Evolutionary conservation across 2,329 filamentous ascomycete genomes (phyloP), one percentile per base, ranked within the genome.

Genomic region (Helotiales sp.): DNA sequence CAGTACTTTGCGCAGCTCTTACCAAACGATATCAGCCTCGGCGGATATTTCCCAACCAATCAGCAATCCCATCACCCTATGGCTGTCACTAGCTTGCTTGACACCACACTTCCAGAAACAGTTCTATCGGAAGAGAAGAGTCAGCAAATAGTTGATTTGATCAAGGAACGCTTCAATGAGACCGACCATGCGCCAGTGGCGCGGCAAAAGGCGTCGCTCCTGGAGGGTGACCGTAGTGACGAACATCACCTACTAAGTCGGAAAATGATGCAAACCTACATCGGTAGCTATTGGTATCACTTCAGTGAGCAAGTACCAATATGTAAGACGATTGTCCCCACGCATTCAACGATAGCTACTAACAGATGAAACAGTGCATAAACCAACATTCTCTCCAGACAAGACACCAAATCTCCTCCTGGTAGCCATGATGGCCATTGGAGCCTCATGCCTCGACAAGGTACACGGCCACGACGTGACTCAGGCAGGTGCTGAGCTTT

Each of bases 271-370:
- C 93, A 97, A 79, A 91, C 90, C 2, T 98, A 97, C 76, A 93
- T 97, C 71, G 87, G 89, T 11, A 97, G 93, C 1, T 99, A 96
- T 79, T 99, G 96, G 96, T 85, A 91, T 62, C 91, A 97, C 78
- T 97, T 97, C 75, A 96, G 96, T 78, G 91, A 94, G 63, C 96
- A 98, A 78, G 85, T 98, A 70, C 96, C 96, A 1, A 97, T 99
- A 67, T 83, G 77, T 78, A 70, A 65, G 75, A 68, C 24, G 22
- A 26, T 20, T 34, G 40, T 20, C 34, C n/a, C 11, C 3, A 15
- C 40, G 28, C 13, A 54, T 32, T 11, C 5, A 32, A 37, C 13
- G 4, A 57, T 28, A 20, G 2, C 40, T 61, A 26, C 69, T 77
- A 71, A 76, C 43, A 40, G 20, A 7, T 6, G 15, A 37, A 17